Evolutionary conservation across 345 rosid genomes (phyloP), one percentile per base, ranked within the genome.

Genomic region (Eucalyptus regnans): DNA sequence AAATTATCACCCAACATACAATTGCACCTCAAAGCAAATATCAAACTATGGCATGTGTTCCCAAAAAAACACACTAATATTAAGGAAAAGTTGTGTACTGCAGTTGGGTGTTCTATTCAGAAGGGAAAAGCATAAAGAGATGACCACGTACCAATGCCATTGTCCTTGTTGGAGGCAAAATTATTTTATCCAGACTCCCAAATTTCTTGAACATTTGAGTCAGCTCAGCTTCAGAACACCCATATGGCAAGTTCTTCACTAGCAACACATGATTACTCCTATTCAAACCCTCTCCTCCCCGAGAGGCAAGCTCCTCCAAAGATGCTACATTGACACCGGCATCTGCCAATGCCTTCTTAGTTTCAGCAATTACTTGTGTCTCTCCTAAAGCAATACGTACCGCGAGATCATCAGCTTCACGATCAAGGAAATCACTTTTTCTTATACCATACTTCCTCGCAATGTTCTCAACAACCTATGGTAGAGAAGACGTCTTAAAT

Each of bases 381-480:
- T 97, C 99, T 86, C 95, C 99, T 93, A 97, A 92, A 90, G 99
- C 99, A 90, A 96, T 91, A 84, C 98, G 99, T 62, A 96, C 98
- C 43, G 98, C 98, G 91, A 95, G 98, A 93, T 96, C 99, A 93
- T 95, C 96, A 60, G 97, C 93, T 90, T 96, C 98, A 71, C 95
- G 94, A 92, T 96, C 98, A 90, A 97, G 98, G 46, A 97, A 93
- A 89, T 97, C 98, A 92, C 99, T 93, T 93, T 97, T 97, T 90
- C 96, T 95, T 79, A 97, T 94, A 49, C 99, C 98, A 92, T 91
- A 94, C 91, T 93, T 94, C 91, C 99, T 93, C 50, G 96, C 96
- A 89, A 97, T 93, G 93, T 96, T 95, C 91, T 96, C 99, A 88
- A 96, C 95, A 87, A 96, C 93, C 99, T 97, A 91, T 68, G 64